phyloP scores from a whole-genome alignment of 2,329 filamentous ascomycete genomes.

The Chalara sp. region DNA sequence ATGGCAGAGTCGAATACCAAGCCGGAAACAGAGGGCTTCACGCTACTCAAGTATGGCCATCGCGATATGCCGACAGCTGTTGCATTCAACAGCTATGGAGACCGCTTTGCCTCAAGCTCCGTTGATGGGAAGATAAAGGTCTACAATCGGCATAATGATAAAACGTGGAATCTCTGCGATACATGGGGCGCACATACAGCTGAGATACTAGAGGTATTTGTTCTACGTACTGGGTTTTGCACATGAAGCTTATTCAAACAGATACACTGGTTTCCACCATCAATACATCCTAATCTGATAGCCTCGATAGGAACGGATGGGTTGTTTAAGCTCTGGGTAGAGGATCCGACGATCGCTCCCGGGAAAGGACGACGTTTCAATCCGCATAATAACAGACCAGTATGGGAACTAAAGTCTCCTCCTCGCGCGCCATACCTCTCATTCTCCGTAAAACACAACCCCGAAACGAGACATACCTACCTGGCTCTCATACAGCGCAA shows the following conservation, averaged over 20 bases:
- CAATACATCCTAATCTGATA: slow-evolving; percentile 77
- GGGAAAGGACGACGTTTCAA: slow-evolving; percentile 75
- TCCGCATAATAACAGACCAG: slow-evolving; percentile 57
- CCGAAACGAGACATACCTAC: slow-evolving; percentile 74
- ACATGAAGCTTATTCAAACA: slow-evolving; percentile 28
- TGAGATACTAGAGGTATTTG: slow-evolving; percentile 75
- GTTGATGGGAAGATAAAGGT: slow-evolving; percentile 91
- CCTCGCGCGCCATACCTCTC: slow-evolving; percentile 53
- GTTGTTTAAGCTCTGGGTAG: slow-evolving; percentile 86
- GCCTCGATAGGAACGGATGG: slow-evolving; percentile 87
- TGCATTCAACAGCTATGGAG: slow-evolving; percentile 88
- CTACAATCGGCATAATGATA: slow-evolving; percentile 76
- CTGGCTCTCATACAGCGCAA: slow-evolving; percentile 80
- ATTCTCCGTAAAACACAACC: slow-evolving; percentile 77
- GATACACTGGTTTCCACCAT: slow-evolving; percentile 91
- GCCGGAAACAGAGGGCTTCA: slow-evolving; percentile 17
- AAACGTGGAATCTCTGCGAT: slow-evolving; percentile 74
- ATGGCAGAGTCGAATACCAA: slow-evolving; percentile 13
- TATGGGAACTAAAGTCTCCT: slow-evolving; percentile 27
- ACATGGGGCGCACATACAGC: slow-evolving; percentile 87
- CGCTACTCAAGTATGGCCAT: slow-evolving; percentile 65
- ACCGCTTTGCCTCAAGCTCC: slow-evolving; percentile 83
- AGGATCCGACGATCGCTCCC: slow-evolving; percentile 74
- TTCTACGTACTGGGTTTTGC: slow-evolving; percentile 5
- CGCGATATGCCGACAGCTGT: slow-evolving; percentile 47